Conservation (phyloP, 1,284 basidiomycete species). For the Malassezia slooffiae region DNA sequence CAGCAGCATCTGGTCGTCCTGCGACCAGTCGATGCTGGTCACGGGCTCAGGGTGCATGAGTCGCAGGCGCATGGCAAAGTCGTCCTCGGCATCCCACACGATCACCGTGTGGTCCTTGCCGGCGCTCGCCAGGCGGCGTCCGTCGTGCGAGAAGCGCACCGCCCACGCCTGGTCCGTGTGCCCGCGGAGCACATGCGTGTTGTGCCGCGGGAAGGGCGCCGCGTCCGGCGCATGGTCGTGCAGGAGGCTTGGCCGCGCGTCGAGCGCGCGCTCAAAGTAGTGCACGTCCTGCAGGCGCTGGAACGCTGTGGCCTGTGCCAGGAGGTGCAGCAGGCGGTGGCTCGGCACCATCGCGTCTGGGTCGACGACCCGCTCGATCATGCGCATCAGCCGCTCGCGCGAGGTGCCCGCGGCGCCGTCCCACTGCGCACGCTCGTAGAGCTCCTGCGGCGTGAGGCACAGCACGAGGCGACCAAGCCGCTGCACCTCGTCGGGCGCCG, state of each 20-base stretch:
- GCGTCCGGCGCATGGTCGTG: slow-evolving; percentile 72
- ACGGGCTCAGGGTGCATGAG: slow-evolving; percentile 21
- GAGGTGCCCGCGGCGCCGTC: slow-evolving; percentile 74
- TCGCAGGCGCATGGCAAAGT: not conserved
- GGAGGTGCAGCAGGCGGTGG: slow-evolving; percentile 68
- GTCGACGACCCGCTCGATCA: slow-evolving; percentile 78
- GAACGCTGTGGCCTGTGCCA: slow-evolving; percentile 71
- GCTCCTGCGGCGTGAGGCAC: slow-evolving; percentile 56
- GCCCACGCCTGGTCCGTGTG: slow-evolving; percentile 93
- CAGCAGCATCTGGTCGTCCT: slow-evolving; percentile 27
- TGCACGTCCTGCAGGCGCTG: slow-evolving; percentile 51
- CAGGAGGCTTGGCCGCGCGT: slow-evolving; percentile 53
- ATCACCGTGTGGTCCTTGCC: slow-evolving; percentile 77
- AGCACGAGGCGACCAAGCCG: slow-evolving; percentile 38
- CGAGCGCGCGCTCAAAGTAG: slow-evolving; percentile 7
- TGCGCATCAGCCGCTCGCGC: slow-evolving; percentile 62
- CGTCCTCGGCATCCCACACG: slow-evolving; percentile 56
- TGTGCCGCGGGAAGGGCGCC: slow-evolving; percentile 67
- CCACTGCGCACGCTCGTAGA: slow-evolving; percentile 72
- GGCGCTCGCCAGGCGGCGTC: slow-evolving; percentile 69
- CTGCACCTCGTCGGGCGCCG: slow-evolving; percentile 25
- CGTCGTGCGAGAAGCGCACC: slow-evolving; percentile 84
- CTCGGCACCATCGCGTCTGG: slow-evolving; percentile 84
- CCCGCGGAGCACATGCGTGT: slow-evolving; percentile 57
- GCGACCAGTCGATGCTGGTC: slow-evolving; percentile 52